phyloP scores from a whole-genome alignment of 1,139 yeast genomes.

The Arxiozyma heterogenica region DNA sequence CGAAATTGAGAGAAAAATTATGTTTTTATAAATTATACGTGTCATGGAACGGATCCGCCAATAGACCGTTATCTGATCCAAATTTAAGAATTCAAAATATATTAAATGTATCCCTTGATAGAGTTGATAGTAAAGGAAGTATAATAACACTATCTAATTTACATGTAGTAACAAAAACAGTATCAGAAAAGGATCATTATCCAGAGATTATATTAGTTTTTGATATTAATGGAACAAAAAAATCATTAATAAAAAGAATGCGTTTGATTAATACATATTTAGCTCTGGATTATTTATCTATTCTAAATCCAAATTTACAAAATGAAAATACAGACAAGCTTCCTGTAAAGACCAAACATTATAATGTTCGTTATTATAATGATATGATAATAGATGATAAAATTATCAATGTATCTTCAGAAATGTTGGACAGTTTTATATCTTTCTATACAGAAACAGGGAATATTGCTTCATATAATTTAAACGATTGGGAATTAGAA shows the following conservation, averaged over 20 bases:
- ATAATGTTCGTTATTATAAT: constrained; percentile 12
- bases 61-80: constrained; percentile 26
- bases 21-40: constrained; percentile 26
- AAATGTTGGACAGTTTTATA: constrained; percentile 23
- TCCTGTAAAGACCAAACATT: constrained; percentile 16
- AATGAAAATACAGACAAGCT: not conserved
- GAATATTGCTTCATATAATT: constrained; percentile 20
- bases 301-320: constrained; percentile 14
- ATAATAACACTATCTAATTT: constrained; percentile 19
- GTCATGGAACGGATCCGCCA: constrained; percentile 26
- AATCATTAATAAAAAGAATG: constrained; percentile 23
- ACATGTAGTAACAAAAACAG: constrained; percentile 24
- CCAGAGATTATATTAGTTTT: constrained; percentile 27
- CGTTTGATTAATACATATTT: constrained; percentile 14
- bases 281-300: constrained; percentile 14
- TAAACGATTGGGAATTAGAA: constrained; percentile 28
- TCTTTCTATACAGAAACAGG: constrained; percentile 26
- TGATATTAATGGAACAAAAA: constrained; percentile 19
- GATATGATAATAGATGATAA: constrained; percentile 17
- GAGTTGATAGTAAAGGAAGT: constrained; percentile 19
- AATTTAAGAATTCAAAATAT: constrained; percentile 22
- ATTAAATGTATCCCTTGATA: constrained; percentile 20
- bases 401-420: constrained; percentile 21
- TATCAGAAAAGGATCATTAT: constrained; percentile 22
- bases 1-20: constrained; percentile 19